Evolutionary conservation across 306 rosid species (phyloP).

Genomic region (Pueraria montana): DNA sequence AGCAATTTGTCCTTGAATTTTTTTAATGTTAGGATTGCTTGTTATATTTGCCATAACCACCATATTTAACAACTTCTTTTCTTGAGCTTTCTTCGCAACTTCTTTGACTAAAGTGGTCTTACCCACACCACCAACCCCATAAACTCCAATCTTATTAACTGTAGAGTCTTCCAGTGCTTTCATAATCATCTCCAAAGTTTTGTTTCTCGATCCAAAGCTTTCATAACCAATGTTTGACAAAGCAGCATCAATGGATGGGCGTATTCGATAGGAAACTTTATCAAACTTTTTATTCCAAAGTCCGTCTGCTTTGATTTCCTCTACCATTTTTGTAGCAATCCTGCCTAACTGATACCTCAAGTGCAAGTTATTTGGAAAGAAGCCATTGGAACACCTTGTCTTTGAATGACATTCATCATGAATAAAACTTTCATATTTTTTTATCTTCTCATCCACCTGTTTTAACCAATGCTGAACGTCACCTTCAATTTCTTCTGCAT

Average conservation of each 20-base stretch:
- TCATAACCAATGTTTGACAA: conserved; percentile 1
- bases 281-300: neutral
- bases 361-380: neutral
- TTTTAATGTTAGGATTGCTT: neutral
- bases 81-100: conserved; percentile 17
- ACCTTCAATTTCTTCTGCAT: neutral
- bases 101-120: conserved; percentile 4
- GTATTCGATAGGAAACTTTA: neutral
- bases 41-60: conserved; percentile 25
- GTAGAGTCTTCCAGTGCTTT: conserved; percentile 32
- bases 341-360: neutral
- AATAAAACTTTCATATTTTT: neutral
- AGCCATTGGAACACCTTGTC: conserved; percentile 5
- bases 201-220: conserved; percentile 5
- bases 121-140: neutral
- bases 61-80: conserved; percentile 21
- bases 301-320: neutral
- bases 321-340: neutral
- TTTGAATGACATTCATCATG: neutral
- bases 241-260: neutral
- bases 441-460: neutral
- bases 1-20: conserved; percentile 35
- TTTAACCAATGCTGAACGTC: neutral
- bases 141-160: conserved; percentile 24
- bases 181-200: conserved; percentile 11